phyloP scores from a whole-genome alignment of 148 eudicot genomes.

The Rhododendron mucronatum region DNA sequence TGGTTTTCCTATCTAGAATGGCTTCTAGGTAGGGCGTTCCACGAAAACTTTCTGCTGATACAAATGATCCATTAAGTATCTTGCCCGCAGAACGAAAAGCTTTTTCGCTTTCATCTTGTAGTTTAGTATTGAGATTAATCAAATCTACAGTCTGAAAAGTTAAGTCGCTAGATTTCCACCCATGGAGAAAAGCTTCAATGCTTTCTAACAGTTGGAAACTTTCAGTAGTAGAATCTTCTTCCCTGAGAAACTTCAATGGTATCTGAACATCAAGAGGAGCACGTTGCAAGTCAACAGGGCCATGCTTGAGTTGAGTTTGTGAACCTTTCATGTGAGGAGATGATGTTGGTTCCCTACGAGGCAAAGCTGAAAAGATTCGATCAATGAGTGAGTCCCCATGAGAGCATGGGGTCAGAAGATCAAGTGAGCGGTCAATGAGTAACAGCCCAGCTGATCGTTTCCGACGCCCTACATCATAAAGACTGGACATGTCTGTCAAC shows the following conservation, averaged over 20 bases:
- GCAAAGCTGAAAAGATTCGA: slow-evolving; percentile 71
- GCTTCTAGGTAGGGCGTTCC: slow-evolving; percentile 87
- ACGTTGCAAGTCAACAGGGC: slow-evolving; percentile 41
- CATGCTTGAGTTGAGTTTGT: slow-evolving; percentile 42
- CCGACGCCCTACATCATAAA: slow-evolving; percentile 96
- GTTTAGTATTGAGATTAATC: slow-evolving; percentile 39
- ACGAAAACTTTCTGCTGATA: slow-evolving; percentile 72
- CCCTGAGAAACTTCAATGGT: slow-evolving; percentile 48
- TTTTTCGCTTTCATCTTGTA: slow-evolving; percentile 35
- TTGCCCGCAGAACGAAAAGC: slow-evolving; percentile 22
- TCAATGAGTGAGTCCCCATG: slow-evolving; percentile 92
- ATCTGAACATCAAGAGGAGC: slow-evolving; percentile 74
- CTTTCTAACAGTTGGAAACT: slow-evolving; percentile 54
- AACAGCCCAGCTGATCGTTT: slow-evolving; percentile 86
- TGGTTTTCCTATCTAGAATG: slow-evolving; percentile 64
- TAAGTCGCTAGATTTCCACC: slow-evolving; percentile 61
- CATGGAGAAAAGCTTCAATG: slow-evolving; percentile 64
- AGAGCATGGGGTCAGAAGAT: slow-evolving; percentile 89
- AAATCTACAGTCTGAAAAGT: slow-evolving; percentile 43
- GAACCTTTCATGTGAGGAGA: slow-evolving; percentile 36
- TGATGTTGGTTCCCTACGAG: slow-evolving; percentile 46
- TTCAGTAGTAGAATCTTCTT: slow-evolving; percentile 31
- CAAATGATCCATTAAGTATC: slow-evolving; percentile 65
- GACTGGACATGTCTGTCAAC: slow-evolving; percentile 97
- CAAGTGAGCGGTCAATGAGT: slow-evolving; percentile 89